Base-by-base conservation (phyloP, 2,329 filamentous ascomycete genomes). In the Paracorniculantispora psalliotae region DNA sequence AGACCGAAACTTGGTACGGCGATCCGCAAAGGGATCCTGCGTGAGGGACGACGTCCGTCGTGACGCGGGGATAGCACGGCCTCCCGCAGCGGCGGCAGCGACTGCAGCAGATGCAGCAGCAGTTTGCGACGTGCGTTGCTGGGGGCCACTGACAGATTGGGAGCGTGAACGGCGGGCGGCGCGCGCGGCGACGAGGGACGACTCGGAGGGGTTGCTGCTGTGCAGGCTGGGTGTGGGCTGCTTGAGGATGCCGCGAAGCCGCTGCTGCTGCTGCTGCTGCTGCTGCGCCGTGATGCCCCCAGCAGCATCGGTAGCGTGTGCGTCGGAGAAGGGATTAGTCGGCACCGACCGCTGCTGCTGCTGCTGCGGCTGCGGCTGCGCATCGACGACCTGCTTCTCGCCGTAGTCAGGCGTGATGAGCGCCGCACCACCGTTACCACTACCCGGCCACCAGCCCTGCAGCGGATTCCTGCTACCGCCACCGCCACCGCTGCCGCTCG, bases 1-100 rank as follows among this genome's bases (percentile, higher is more conserved):
- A 1, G 83, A 86, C 47, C 83, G 81, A 67, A 85, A 83, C 66
- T 83, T 84, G 65, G 80, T 80, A 58, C 80, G 77, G 17, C 75
- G 71, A 6, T 73, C 76, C 47, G 75, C 75, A 47, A 79, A 75
- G n/a, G 75, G 78, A 35, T 71, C 71, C n/a, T 70, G 66, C 41
- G 75, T 80, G 46, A 66, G 66, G 19, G 67, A 56, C 0, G 72
- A 73, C 6, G 37, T 39, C 9, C 53, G 52, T 2, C 58, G 43
- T 10, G 51, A 51, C 15, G 51, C 30, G 41, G 23, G 44, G 4
- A 49, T 30, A n/a, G 48, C 49, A 12, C 19, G 28, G 30, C 78
- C n/a, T n/a, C 75, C 43, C 77, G 74, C 64, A 78, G 77, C 68
- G 59, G 65, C 23, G 21, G 21, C 43, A 12, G 43, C 43, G 23